Evolutionary conservation across 2,329 filamentous ascomycete genomes (phyloP).

Genomic region (Diaporthe ilicicola): DNA sequence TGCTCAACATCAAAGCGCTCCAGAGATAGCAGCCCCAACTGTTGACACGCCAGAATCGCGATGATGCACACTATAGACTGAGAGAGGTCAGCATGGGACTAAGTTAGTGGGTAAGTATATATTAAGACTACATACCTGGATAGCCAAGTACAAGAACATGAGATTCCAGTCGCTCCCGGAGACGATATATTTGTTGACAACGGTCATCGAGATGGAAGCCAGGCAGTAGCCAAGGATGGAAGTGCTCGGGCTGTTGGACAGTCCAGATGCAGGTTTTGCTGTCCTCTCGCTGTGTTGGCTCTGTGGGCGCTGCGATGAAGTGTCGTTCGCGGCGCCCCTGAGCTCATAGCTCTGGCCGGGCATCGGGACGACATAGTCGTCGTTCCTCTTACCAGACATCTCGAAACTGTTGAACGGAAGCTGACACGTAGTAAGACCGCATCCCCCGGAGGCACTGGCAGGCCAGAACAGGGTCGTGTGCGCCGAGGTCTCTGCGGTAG

Average conservation of each 20-base stretch:
- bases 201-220: conserved; percentile 96
- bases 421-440: neutral
- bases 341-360: conserved; percentile 55
- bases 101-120: conserved; percentile 27
- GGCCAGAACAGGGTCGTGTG: too few relatives aligned
- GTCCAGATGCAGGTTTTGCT: conserved; percentile 50
- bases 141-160: conserved; percentile 90
- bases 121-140: conserved; percentile 79
- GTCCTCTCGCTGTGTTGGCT: conserved; percentile 41
- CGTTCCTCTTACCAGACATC: conserved; percentile 92
- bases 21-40: conserved; percentile 80
- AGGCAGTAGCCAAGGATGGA: conserved; percentile 91
- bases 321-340: conserved; percentile 53
- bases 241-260: conserved; percentile 78
- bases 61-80: conserved; percentile 89
- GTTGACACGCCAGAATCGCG: conserved; percentile 84
- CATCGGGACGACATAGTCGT: conserved; percentile 78
- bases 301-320: conserved; percentile 48
- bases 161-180: conserved; percentile 92
- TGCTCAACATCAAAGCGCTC: conserved; percentile 85
- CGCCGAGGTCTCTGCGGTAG: neutral
- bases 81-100: conserved; percentile 13
- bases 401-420: neutral
- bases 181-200: conserved; percentile 98
- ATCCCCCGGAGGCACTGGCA: neutral